Percentiles rank a stretch among this genome's conserved stretches.
Conservation (phyloP, 805 yeast species). For the Clavispora santaluciae region DNA sequence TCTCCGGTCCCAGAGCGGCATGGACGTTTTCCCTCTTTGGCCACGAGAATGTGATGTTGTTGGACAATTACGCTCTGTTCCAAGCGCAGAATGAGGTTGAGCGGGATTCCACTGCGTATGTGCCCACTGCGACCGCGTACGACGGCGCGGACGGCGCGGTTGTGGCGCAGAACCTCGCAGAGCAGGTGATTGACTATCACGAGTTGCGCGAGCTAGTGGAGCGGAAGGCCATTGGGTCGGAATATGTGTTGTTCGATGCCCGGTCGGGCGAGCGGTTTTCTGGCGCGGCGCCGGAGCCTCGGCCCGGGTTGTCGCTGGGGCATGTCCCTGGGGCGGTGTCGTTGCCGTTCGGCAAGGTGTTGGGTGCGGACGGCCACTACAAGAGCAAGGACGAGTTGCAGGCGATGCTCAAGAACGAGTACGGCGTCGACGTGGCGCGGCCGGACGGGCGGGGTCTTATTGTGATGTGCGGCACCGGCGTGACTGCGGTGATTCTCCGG, state of each 20-base stretch:
- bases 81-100: conserved; percentile 34
- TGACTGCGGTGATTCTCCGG: conserved; percentile 84
- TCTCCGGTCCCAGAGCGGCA: conserved; percentile 85
- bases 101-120: conserved; percentile 14
- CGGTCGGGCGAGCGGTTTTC: conserved; percentile 70
- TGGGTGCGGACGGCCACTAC: conserved; percentile 47
- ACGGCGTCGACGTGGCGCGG: conserved; percentile 26
- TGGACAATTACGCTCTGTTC: conserved; percentile 65
- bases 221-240: conserved; percentile 17
- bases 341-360: conserved; percentile 65
- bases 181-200: conserved; percentile 62
- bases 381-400: conserved; percentile 43
- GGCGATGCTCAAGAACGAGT: conserved; percentile 38
- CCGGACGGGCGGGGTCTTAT: conserved; percentile 57
- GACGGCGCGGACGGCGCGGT: conserved; percentile 20
- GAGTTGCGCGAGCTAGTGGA: conserved; percentile 58
- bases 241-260: conserved; percentile 71
- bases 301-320: conserved; percentile 84
- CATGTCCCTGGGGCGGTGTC: conserved; percentile 81
- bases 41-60: conserved; percentile 61
- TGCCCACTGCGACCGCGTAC: conserved; percentile 10
- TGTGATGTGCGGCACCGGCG: conserved; percentile 95
- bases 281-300: conserved; percentile 82
- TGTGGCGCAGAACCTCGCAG: conserved; percentile 27
- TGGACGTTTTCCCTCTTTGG: conserved; percentile 86